phyloP scores from a whole-genome alignment of 371 early-diverging fungal species.

The Syncephalis plumigaleata region DNA sequence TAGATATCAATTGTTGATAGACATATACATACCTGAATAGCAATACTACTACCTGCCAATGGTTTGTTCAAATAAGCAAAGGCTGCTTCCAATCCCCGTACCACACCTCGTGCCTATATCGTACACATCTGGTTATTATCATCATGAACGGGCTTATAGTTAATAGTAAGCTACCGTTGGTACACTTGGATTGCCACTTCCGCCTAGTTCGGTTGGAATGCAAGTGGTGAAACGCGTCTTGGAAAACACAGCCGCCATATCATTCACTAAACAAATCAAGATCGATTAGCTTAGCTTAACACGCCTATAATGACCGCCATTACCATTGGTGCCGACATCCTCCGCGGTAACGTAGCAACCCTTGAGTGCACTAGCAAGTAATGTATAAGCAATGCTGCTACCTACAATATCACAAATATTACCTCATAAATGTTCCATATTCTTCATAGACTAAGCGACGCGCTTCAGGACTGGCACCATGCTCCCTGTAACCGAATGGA shows the following conservation, averaged over 20 bases:
- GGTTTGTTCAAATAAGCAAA: conserved; percentile 10
- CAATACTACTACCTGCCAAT: conserved; percentile 11
- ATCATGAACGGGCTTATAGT: too few species aligned
- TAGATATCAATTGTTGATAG: background rate
- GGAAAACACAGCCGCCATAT: conserved; percentile 12
- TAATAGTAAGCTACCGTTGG: conserved; percentile 9
- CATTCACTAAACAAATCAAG: conserved; percentile 1
- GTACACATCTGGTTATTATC: background rate
- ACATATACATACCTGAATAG: conserved; percentile 12
- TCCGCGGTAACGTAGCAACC: conserved; percentile 19
- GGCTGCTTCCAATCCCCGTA: conserved; percentile 16
- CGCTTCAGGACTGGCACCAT: conserved; percentile 1
- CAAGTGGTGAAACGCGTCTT: conserved; percentile 17
- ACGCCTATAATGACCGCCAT: conserved; percentile 5
- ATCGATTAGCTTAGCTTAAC: background rate
- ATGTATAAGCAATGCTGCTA: background rate
- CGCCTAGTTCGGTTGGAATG: conserved; percentile 14
- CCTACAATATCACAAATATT: background rate
- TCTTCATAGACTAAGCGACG: conserved; percentile 16
- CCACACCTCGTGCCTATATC: conserved; percentile 14
- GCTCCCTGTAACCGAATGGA: background rate
- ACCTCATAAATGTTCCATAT: conserved; percentile 15
- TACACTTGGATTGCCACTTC: conserved; percentile 15
- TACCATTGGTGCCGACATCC: conserved; percentile 14
- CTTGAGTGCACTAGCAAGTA: conserved; percentile 5